Evolutionary conservation across 2,329 filamentous ascomycete genomes (phyloP).

Genomic region (Arthrobotrys entomopaga): DNA sequence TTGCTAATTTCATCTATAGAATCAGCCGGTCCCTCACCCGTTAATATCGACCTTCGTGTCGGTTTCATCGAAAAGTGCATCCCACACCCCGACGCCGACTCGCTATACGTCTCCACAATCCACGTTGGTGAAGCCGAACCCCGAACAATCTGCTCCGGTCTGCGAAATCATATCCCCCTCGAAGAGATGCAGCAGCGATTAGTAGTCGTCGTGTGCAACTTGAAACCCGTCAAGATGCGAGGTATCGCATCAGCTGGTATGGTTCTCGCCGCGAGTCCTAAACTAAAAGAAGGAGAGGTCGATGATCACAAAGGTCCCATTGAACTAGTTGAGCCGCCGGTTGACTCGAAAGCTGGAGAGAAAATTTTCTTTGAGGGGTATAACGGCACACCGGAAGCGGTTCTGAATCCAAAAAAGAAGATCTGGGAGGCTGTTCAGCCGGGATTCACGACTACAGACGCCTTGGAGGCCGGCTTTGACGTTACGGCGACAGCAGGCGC

Average conservation of each 20-base stretch:
- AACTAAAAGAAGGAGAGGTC: slow-evolving; percentile 77
- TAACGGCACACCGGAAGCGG: slow-evolving; percentile 89
- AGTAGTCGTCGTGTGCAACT: slow-evolving; percentile 94
- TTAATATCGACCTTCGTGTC: slow-evolving; percentile 91
- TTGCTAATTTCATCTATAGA: slow-evolving; percentile 63
- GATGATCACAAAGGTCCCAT: slow-evolving; percentile 87
- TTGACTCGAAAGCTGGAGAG: slow-evolving; percentile 81
- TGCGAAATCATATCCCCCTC: slow-evolving; percentile 90
- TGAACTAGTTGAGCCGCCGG: slow-evolving; percentile 87
- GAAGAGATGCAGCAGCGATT: slow-evolving; percentile 97
- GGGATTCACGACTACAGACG: slow-evolving; percentile 88
- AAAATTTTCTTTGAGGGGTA: slow-evolving; percentile 93
- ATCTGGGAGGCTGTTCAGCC: slow-evolving; percentile 97
- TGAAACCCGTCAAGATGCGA: slow-evolving; percentile 99
- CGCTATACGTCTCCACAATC: slow-evolving; percentile 93
- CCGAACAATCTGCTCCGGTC: slow-evolving; percentile 94
- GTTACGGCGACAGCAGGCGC: slow-evolving; percentile 73
- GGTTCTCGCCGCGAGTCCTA: slow-evolving; percentile 94
- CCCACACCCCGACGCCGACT: slow-evolving; percentile 96
- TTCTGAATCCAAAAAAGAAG: slow-evolving; percentile 99
- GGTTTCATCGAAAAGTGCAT: slow-evolving; percentile 97
- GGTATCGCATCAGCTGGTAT: slow-evolving; percentile 84
- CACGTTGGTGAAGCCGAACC: slow-evolving; percentile 88
- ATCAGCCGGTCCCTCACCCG: slow-evolving; percentile 77
- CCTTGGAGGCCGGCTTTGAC: slow-evolving; percentile 86